A percentile compares a stretch with the other conserved stretches of the same genome.
Conservation (phyloP, 1,139 yeast species). For the Yamadazyma pseudoaaseri region DNA sequence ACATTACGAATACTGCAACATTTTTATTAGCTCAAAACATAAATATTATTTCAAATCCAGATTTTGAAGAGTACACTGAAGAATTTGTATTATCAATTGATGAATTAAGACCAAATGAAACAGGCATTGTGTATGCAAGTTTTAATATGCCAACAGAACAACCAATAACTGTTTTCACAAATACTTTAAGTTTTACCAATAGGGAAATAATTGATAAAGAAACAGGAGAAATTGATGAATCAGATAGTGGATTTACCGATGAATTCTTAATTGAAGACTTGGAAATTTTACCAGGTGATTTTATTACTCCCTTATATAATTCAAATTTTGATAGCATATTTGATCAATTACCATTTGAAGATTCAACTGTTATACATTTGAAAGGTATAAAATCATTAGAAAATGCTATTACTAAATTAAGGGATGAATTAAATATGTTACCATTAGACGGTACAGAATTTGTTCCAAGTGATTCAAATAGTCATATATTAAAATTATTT, state of each 20-base stretch:
- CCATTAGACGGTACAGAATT: constrained; percentile 78
- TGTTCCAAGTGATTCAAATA: constrained; percentile 58
- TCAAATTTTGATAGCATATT: constrained; percentile 74
- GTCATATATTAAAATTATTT: constrained; percentile 74
- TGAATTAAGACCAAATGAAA: constrained; percentile 65
- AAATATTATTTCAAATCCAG: constrained; percentile 69
- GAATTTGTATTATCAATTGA: constrained; percentile 75
- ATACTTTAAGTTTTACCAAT: constrained; percentile 70
- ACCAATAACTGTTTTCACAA: constrained; percentile 50
- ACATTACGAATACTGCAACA: constrained; percentile 80
- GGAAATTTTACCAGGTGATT: constrained; percentile 78
- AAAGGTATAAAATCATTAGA: constrained; percentile 36
- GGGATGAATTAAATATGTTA: constrained; percentile 66
- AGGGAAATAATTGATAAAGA: constrained; percentile 80
- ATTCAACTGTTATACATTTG: constrained; percentile 37
- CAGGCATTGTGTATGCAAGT: constrained; percentile 79
- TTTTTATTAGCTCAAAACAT: constrained; percentile 79
- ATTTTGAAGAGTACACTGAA: constrained; percentile 58
- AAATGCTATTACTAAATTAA: constrained; percentile 46
- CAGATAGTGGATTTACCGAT: constrained; percentile 88
- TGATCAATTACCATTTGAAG: constrained; percentile 58
- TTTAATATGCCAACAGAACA: constrained; percentile 56
- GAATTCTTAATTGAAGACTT: constrained; percentile 89
- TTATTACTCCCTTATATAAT: constrained; percentile 71
- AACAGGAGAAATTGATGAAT: constrained; percentile 63